A percentile compares a stretch with the other conserved stretches of the same genome.
Evolutionary conservation across 495 filamentous ascomycete species (phyloP).

Genomic region (Mytilinidion resinicola): DNA sequence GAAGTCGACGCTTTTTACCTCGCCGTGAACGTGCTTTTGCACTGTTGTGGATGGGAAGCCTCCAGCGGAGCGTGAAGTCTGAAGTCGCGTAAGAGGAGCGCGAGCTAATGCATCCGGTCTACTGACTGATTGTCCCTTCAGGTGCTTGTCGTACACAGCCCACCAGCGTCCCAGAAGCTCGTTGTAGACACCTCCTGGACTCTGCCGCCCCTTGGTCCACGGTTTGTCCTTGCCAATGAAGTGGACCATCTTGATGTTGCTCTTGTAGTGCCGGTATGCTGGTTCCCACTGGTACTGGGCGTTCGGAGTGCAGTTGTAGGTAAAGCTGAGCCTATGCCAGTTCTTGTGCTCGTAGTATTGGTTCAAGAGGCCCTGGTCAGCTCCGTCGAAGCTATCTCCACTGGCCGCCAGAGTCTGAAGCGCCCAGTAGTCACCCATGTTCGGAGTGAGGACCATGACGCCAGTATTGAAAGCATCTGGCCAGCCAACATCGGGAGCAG

Average conservation of each 20-base stretch:
- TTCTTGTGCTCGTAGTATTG: conserved; percentile 71
- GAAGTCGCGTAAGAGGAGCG: not conserved
- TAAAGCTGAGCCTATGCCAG: conserved; percentile 86
- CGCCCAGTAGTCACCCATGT: conserved; percentile 80
- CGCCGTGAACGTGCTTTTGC: conserved; percentile 38
- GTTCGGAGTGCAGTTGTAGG: conserved; percentile 93
- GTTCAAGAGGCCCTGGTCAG: conserved; percentile 93
- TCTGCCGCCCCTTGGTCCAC: conserved; percentile 65
- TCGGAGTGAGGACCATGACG: conserved; percentile 83
- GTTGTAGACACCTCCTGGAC: conserved; percentile 58
- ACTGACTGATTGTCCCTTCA: conserved; percentile 35
- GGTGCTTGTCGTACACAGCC: conserved; percentile 85
- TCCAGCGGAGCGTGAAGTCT: conserved; percentile 4
- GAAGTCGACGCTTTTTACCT: conserved; percentile 28
- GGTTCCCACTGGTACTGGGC: conserved; percentile 93
- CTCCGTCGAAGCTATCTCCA: conserved; percentile 92
- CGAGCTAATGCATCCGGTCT: not conserved
- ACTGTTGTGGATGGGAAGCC: conserved; percentile 24
- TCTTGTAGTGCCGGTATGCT: conserved; percentile 87
- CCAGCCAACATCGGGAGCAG: conserved; percentile 95
- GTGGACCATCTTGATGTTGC: conserved; percentile 78
- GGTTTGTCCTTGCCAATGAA: conserved; percentile 92
- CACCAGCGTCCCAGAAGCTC: conserved; percentile 82
- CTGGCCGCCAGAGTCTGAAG: conserved; percentile 74
- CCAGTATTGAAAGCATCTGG: conserved; percentile 97